Evolutionary conservation across 768 basidiomycete species (phyloP).

Genomic region (Tricholoma matsutake): DNA sequence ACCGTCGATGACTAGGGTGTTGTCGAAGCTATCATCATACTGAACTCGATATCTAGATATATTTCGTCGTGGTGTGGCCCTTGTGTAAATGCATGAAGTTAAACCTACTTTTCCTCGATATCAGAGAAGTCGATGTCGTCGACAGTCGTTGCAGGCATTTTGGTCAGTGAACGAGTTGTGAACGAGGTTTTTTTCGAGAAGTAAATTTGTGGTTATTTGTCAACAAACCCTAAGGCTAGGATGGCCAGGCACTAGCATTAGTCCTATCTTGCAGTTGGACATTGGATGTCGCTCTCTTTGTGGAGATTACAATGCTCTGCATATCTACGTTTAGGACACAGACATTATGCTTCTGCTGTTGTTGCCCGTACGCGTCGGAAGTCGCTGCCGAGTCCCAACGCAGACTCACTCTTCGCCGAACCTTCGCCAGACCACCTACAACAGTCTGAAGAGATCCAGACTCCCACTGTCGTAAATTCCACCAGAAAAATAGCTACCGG

Average conservation of each 20-base stretch:
- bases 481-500: slow-evolving; percentile 1
- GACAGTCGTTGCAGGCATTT: slow-evolving; percentile 50
- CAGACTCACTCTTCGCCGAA: background rate
- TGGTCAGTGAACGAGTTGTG: slow-evolving; percentile 13
- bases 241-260: too few relatives aligned
- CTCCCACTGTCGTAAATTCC: background rate
- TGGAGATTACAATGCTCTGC: background rate
- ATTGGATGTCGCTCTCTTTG: background rate
- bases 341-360: background rate
- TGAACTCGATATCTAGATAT: slow-evolving; percentile 75
- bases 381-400: background rate
- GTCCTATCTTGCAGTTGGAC: background rate
- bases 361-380: background rate
- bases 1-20: slow-evolving; percentile 89
- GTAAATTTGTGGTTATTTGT: background rate
- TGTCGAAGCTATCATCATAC: slow-evolving; percentile 85
- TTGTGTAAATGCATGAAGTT: background rate
- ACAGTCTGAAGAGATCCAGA: background rate
- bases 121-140: slow-evolving; percentile 84
- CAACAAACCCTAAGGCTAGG: too few relatives aligned
- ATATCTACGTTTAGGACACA: background rate
- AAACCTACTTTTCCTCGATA: slow-evolving; percentile 77
- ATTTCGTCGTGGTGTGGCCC: slow-evolving; percentile 3
- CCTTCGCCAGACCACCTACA: background rate
- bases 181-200: background rate